Percentiles rank a stretch among this genome's conserved stretches.
Evolutionary conservation across 208 protist genomes (phyloP).

Genomic region (Jaenimonas drosophilae): DNA sequence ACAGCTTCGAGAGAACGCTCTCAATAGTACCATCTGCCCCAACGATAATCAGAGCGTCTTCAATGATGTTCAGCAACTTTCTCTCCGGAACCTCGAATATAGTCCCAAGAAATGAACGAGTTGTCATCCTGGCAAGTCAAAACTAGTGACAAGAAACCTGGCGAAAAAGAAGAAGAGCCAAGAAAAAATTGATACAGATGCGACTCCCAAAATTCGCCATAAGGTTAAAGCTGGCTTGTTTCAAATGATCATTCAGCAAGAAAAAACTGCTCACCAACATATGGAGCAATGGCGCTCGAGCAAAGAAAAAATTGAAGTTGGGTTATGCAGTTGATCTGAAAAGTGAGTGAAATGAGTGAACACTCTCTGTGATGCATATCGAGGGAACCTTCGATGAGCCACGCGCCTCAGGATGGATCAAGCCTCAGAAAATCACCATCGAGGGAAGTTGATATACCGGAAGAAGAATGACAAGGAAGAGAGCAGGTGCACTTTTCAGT

Average conservation of each 20-base stretch:
- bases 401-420: too few relatives aligned
- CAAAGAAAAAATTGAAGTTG: conserved; percentile 1
- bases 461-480: too few relatives aligned
- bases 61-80: conserved; percentile 22
- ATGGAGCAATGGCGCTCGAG: background rate
- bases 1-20: too few relatives aligned
- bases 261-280: background rate
- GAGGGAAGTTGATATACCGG: too few relatives aligned
- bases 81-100: conserved; percentile 45
- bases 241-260: conserved; percentile 5
- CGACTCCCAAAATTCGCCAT: too few relatives aligned
- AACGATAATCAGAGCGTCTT: conserved; percentile 37
- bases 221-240: conserved; percentile 4
- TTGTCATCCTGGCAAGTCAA: conserved; percentile 3
- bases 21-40: conserved; percentile 26
- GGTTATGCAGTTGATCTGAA: background rate
- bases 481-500: too few relatives aligned
- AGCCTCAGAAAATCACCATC: too few relatives aligned
- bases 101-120: conserved; percentile 22
- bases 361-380: too few relatives aligned
- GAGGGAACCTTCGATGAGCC: too few relatives aligned
- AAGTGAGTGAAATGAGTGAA: conserved; percentile 1
- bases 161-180: too few relatives aligned
- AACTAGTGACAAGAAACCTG: too few relatives aligned
- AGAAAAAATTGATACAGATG: too few relatives aligned